phyloP scores from a whole-genome alignment of 306 rosid genomes.

The Quercus alba region DNA sequence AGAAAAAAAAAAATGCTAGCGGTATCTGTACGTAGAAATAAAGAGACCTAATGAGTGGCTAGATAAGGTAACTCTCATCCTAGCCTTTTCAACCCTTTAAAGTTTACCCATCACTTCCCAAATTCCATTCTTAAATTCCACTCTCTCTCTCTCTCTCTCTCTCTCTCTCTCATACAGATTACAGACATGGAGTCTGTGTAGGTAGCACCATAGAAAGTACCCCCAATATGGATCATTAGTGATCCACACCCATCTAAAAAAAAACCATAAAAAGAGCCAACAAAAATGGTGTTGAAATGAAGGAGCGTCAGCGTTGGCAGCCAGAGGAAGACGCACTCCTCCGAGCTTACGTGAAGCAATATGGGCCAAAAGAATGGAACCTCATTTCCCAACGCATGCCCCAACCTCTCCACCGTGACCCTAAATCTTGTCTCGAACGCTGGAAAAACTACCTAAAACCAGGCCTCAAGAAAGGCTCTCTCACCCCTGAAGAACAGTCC shows the following conservation, averaged over 20 bases:
- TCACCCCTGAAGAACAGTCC: slow-evolving; percentile 40
- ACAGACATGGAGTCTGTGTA: background rate
- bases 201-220: too few species aligned
- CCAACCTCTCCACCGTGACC: slow-evolving; percentile 45
- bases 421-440: slow-evolving; percentile 52
- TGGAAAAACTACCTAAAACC: slow-evolving; percentile 52
- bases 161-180: background rate
- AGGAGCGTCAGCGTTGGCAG: slow-evolving; percentile 61
- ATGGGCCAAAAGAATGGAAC: slow-evolving; percentile 45
- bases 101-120: background rate
- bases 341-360: slow-evolving; percentile 48
- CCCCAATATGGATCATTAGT: background rate
- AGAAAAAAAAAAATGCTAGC: background rate
- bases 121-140: background rate
- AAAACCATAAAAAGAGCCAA: background rate
- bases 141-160: background rate
- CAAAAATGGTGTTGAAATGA: slow-evolving; percentile 28
- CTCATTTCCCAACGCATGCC: slow-evolving; percentile 43
- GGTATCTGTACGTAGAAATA: background rate
- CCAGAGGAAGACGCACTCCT: slow-evolving; percentile 58
- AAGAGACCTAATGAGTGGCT: background rate
- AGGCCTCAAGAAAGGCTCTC: slow-evolving; percentile 51
- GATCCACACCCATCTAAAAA: background rate
- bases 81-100: background rate
- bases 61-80: background rate